Evolutionary conservation across 2,329 filamentous ascomycete genomes (phyloP).

Genomic region (Pseudopyricularia cyperi): DNA sequence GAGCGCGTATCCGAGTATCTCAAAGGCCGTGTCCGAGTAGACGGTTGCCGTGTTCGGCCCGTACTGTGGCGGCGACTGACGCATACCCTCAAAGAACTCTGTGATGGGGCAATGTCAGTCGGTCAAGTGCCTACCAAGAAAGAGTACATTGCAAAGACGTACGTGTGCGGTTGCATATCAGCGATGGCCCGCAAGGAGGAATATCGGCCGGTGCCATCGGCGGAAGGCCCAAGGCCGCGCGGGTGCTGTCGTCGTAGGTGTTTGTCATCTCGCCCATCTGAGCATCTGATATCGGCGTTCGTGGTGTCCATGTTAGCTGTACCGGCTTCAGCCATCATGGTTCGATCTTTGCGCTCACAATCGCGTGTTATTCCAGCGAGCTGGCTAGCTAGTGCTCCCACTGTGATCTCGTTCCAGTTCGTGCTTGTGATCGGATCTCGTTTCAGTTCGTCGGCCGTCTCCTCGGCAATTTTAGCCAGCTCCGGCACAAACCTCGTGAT

Average conservation of each 20-base stretch:
- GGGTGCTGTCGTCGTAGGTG: neutral
- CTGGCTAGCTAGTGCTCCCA: constrained; percentile 22
- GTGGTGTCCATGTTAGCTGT: neutral
- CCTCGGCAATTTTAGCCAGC: constrained; percentile 12
- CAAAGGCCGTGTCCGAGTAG: constrained; percentile 23
- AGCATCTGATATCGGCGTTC: constrained; percentile 1
- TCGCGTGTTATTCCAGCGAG: constrained; percentile 21
- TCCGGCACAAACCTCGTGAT: constrained; percentile 29
- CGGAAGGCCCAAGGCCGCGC: constrained; percentile 6
- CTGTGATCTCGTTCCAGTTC: constrained; percentile 20
- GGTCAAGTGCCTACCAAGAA: neutral
- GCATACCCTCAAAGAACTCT: constrained; percentile 8
- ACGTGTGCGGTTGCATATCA: constrained; percentile 6
- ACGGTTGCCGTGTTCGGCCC: constrained; percentile 5
- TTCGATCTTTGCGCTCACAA: constrained; percentile 12
- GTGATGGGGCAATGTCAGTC: neutral
- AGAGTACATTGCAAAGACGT: neutral
- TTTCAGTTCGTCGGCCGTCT: neutral
- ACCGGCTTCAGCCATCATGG: neutral
- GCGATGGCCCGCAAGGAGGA: constrained; percentile 5
- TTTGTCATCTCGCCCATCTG: constrained; percentile 6
- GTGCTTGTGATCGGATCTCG: constrained; percentile 13
- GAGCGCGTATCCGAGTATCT: constrained; percentile 23
- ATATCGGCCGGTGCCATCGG: constrained; percentile 4
- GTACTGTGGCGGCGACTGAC: constrained; percentile 2